Conservation (phyloP, 1,139 yeast genomes). For the Hyphopichia burtonii region DNA sequence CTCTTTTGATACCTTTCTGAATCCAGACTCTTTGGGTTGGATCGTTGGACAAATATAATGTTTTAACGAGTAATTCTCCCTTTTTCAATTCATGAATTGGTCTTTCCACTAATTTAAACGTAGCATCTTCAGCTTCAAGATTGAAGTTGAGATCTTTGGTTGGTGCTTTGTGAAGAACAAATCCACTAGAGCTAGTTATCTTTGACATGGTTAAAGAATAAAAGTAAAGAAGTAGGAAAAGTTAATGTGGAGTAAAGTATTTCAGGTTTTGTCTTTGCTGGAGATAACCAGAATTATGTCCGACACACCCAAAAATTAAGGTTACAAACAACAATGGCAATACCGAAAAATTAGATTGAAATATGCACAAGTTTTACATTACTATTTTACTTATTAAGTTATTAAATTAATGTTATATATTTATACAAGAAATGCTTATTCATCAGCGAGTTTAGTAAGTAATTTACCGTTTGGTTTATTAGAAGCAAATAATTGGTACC, state of each 20-base stretch:
- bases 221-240: no score
- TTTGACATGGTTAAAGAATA: neutral
- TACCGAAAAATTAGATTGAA: no score
- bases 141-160: conserved; percentile 14
- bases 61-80: conserved; percentile 48
- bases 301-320: no score
- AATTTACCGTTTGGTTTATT: conserved; percentile 36
- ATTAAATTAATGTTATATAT: no score
- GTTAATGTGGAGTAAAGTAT: no score
- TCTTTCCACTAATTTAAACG: conserved; percentile 18
- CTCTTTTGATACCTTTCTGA: conserved; percentile 36
- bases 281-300: no score
- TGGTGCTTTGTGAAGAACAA: conserved; percentile 17
- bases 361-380: no score
- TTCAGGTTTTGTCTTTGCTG: no score
- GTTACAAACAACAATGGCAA: no score
- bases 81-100: conserved; percentile 24
- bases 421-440: no score
- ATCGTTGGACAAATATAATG: conserved; percentile 57
- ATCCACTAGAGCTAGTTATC: conserved; percentile 2
- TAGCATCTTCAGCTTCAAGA: conserved; percentile 16
- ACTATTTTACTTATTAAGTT: no score
- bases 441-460: conserved; percentile 27
- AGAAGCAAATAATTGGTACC: conserved; percentile 28
- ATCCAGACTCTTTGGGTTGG: conserved; percentile 70